phyloP scores from a whole-genome alignment of 768 basidiomycete genomes.

The Mycena leptocephala region DNA sequence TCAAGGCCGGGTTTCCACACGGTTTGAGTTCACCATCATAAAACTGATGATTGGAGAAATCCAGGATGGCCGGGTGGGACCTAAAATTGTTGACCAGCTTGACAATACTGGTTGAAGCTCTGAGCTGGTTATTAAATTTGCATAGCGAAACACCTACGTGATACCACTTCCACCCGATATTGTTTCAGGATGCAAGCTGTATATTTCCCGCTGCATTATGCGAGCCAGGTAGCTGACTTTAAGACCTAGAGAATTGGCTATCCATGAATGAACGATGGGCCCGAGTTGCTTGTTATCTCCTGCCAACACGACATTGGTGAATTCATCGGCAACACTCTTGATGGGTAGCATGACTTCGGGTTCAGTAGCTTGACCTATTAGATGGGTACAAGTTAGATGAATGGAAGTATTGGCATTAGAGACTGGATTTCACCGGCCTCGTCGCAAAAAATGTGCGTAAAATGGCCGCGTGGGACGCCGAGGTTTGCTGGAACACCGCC shows the following conservation, averaged over 20 bases:
- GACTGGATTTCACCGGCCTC: too few species aligned
- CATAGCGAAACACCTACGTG: slow-evolving; percentile 47
- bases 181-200: slow-evolving; percentile 48
- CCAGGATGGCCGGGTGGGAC: slow-evolving; percentile 69
- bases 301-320: slow-evolving; percentile 70
- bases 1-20: slow-evolving; percentile 61
- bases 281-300: slow-evolving; percentile 79
- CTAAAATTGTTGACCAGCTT: slow-evolving; percentile 75
- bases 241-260: slow-evolving; percentile 68
- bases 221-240: slow-evolving; percentile 68
- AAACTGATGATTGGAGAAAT: slow-evolving; percentile 72
- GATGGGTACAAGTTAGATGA: too few species aligned
- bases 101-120: slow-evolving; percentile 59
- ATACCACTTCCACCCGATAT: slow-evolving; percentile 51
- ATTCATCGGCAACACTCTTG: slow-evolving; percentile 61
- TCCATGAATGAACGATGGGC: slow-evolving; percentile 66
- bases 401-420: too few species aligned
- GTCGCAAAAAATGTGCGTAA: slow-evolving; percentile 74
- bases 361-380: slow-evolving; percentile 77
- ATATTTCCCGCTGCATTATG: slow-evolving; percentile 59
- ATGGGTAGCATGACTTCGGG: slow-evolving; percentile 72
- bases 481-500: slow-evolving; percentile 64
- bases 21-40: slow-evolving; percentile 67
- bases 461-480: slow-evolving; percentile 69
- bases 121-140: neutral